A percentile compares a stretch with the other conserved stretches of the same genome.
Conservation (phyloP, 176 grass and related monocot genomes). For the Chrysopogon serrulatus region DNA sequence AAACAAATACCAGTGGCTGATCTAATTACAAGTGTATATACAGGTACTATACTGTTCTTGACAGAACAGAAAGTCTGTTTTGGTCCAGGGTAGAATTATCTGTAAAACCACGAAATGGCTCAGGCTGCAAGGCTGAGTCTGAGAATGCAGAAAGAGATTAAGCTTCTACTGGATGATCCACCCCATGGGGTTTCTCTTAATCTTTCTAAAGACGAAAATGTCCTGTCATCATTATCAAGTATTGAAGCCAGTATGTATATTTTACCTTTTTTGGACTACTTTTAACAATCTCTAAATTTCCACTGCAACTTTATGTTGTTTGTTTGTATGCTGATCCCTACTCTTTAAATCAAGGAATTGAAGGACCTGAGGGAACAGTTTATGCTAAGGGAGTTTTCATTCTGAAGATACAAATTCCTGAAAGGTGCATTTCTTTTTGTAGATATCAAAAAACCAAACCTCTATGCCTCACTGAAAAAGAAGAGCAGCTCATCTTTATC, state of each 20-base stretch:
- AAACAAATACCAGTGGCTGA: too few species aligned
- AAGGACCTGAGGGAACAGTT: conserved; percentile 70
- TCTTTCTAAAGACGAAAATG: conserved; percentile 45
- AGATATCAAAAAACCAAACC: not conserved
- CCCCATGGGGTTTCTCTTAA: conserved; percentile 80
- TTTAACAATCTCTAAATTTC: not conserved
- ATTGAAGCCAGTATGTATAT: conserved; percentile 64
- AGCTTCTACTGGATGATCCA: conserved; percentile 65
- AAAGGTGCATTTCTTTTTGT: conserved; percentile 45
- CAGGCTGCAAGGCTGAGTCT: conserved; percentile 66
- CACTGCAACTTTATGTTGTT: conserved; percentile 3
- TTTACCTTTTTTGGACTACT: not conserved
- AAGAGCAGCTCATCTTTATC: not conserved
- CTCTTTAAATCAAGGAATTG: conserved; percentile 43
- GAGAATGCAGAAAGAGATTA: conserved; percentile 93
- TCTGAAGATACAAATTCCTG: conserved; percentile 89
- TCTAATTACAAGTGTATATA: too few species aligned
- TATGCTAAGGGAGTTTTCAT: conserved; percentile 75
- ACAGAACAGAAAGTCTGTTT: too few species aligned
- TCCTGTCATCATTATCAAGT: conserved; percentile 37
- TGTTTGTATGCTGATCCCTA: not conserved
- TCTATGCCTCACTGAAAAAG: not conserved
- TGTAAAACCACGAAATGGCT: conserved; percentile 46
- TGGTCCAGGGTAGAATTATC: conserved; percentile 1
- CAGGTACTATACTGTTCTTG: too few species aligned